phyloP scores from a whole-genome alignment of 2,329 filamentous ascomycete genomes.

The Phoma sp. region DNA sequence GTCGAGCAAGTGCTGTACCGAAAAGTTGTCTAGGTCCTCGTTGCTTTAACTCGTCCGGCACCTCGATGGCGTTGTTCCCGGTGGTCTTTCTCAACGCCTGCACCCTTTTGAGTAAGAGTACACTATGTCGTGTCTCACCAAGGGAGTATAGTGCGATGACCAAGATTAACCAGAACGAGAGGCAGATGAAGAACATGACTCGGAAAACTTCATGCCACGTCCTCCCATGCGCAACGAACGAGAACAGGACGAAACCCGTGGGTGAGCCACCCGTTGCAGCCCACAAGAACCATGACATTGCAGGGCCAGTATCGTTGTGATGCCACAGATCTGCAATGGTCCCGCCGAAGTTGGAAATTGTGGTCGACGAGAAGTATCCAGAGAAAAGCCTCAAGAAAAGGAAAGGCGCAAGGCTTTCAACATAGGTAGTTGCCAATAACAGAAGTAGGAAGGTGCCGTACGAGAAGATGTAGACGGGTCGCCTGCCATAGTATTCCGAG shows the following conservation, averaged over 20 bases:
- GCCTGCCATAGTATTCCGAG: constrained; percentile 51
- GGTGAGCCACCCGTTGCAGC: constrained; percentile 56
- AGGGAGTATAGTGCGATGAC: constrained; percentile 44
- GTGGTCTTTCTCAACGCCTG: constrained; percentile 33
- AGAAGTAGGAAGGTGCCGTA: constrained; percentile 53
- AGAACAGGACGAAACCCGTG: constrained; percentile 55
- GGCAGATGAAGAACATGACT: constrained; percentile 54
- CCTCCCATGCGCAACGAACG: constrained; percentile 52
- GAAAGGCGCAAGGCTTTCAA: constrained; percentile 51
- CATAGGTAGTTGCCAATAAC: constrained; percentile 52
- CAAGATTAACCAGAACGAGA: constrained; percentile 53
- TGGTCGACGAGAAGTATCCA: constrained; percentile 53
- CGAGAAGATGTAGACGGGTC: constrained; percentile 52
- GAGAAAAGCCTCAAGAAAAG: constrained; percentile 53
- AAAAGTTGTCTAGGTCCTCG: constrained; percentile 49
- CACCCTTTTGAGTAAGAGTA: constrained; percentile 50
- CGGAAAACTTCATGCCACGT: constrained; percentile 55
- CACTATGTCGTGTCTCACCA: constrained; percentile 54
- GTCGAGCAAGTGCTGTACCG: constrained; percentile 52
- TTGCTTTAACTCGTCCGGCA: constrained; percentile 50
- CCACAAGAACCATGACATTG: constrained; percentile 54
- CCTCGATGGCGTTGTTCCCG: constrained; percentile 34
- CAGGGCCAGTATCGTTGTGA: constrained; percentile 50
- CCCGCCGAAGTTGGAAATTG: constrained; percentile 50
- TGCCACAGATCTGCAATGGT: constrained; percentile 55